Evolutionary conservation across 2,329 filamentous ascomycete genomes (phyloP).

Genomic region (Colletotrichum siamense): DNA sequence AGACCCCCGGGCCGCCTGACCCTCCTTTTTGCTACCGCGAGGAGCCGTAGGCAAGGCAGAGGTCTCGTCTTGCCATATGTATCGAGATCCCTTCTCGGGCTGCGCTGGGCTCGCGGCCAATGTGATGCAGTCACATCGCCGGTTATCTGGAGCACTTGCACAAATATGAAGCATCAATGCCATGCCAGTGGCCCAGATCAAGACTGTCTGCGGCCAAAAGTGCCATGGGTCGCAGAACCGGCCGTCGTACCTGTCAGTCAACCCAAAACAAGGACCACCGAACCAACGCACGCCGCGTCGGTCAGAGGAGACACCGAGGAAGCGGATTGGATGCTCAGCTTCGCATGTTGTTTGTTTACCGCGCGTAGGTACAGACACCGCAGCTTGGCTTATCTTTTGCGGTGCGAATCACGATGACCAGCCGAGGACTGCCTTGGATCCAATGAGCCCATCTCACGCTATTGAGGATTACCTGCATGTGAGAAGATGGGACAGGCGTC

Average conservation of each 20-base stretch:
- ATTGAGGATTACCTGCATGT: conserved; percentile 18
- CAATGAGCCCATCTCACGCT: conserved; percentile 4
- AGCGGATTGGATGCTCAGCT: conserved; percentile 2
- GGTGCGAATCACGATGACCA: background rate
- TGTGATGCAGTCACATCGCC: background rate
- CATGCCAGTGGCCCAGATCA: background rate
- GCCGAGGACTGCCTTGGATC: background rate
- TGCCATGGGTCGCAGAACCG: conserved; percentile 9
- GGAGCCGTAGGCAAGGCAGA: background rate
- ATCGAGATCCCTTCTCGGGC: conserved; percentile 13
- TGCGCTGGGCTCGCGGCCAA: background rate
- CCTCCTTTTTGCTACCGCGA: background rate
- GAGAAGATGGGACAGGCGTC: conserved; percentile 1
- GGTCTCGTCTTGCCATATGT: background rate
- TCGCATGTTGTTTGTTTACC: conserved; percentile 14
- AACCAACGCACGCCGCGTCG: background rate
- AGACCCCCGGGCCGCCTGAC: conserved; percentile 4
- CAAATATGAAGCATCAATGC: conserved; percentile 3
- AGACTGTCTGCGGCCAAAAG: background rate
- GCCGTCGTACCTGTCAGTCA: background rate
- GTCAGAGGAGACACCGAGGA: background rate
- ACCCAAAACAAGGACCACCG: background rate
- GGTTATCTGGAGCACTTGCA: conserved; percentile 6
- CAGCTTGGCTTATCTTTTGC: background rate
- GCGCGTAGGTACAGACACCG: background rate